Percentiles rank a stretch among this genome's conserved stretches.
Evolutionary conservation across 2,329 filamentous ascomycete species (phyloP).

Genomic region (Nigrospora osmanthi): DNA sequence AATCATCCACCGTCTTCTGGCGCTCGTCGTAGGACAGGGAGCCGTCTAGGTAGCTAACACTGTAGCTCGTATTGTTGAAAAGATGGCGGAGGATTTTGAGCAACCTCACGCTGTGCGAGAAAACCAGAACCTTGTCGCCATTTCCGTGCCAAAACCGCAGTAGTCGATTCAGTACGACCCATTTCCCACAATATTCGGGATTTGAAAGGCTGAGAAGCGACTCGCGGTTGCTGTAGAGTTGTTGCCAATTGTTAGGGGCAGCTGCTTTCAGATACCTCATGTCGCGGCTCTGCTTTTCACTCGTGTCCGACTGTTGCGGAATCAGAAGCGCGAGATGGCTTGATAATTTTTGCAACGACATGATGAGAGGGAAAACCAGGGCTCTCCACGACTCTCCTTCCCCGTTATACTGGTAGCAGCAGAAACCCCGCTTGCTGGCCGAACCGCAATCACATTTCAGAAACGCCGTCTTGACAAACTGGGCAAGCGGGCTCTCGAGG

Average conservation of each 20-base stretch:
- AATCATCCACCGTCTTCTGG: conserved; percentile 75
- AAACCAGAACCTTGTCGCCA: conserved; percentile 91
- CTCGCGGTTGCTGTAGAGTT: conserved; percentile 67
- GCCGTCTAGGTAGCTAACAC: conserved; percentile 84
- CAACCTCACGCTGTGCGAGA: conserved; percentile 84
- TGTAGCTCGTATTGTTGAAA: conserved; percentile 84
- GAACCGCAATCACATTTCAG: conserved; percentile 65
- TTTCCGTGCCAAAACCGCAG: conserved; percentile 84
- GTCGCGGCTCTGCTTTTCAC: conserved; percentile 72
- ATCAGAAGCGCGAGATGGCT: conserved; percentile 90
- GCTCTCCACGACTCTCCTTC: conserved; percentile 63
- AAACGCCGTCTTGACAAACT: conserved; percentile 58
- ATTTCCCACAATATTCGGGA: conserved; percentile 91
- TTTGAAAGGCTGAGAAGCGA: conserved; percentile 76
- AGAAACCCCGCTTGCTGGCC: conserved; percentile 69
- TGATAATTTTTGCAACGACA: conserved; percentile 75
- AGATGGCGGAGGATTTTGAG: conserved; percentile 77
- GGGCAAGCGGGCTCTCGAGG: conserved; percentile 63
- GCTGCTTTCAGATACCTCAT: conserved; percentile 66
- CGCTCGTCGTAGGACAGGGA: conserved; percentile 77
- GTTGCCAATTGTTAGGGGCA: conserved; percentile 66
- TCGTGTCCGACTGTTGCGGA: conserved; percentile 53
- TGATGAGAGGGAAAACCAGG: conserved; percentile 78
- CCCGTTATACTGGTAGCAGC: conserved; percentile 57
- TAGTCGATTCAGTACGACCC: conserved; percentile 82